Evolutionary conservation across 805 yeast species (phyloP).

Genomic region (Teunomyces kruisii): DNA sequence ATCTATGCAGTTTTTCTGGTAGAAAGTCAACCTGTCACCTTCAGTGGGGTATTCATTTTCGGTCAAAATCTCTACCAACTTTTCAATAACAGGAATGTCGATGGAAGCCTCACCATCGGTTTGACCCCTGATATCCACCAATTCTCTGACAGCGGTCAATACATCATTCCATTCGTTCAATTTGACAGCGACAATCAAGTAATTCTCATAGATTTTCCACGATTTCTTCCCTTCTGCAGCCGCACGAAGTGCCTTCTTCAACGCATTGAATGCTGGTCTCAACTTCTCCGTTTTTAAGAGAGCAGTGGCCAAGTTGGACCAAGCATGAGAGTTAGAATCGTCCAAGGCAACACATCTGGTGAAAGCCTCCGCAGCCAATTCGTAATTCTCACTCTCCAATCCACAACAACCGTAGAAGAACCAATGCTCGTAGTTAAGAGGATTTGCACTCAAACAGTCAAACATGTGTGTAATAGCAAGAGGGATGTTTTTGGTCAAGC

Average conservation of each 20-base stretch:
- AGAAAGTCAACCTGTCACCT: slow-evolving; percentile 49
- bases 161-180: slow-evolving; percentile 89
- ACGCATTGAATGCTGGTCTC: slow-evolving; percentile 81
- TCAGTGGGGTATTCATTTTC: slow-evolving; percentile 47
- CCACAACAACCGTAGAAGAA: slow-evolving; percentile 91
- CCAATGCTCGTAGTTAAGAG: slow-evolving; percentile 81
- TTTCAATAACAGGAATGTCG: slow-evolving; percentile 75
- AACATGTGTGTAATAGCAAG: slow-evolving; percentile 65
- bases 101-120: slow-evolving; percentile 60
- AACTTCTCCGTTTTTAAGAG: slow-evolving; percentile 61
- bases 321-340: slow-evolving; percentile 74
- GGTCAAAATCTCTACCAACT: slow-evolving; percentile 64
- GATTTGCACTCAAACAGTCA: slow-evolving; percentile 72
- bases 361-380: slow-evolving; percentile 86
- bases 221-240: slow-evolving; percentile 67
- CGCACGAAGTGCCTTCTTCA: slow-evolving; percentile 71
- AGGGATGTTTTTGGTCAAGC: slow-evolving; percentile 49
- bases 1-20: slow-evolving; percentile 67
- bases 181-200: slow-evolving; percentile 75
- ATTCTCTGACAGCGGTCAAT: slow-evolving; percentile 64
- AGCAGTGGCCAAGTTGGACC: slow-evolving; percentile 91
- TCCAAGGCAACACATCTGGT: slow-evolving; percentile 86
- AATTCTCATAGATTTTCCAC: slow-evolving; percentile 92
- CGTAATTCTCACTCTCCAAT: slow-evolving; percentile 66
- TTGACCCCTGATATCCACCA: slow-evolving; percentile 58